phyloP scores from a whole-genome alignment of 768 basidiomycete species.

The Paxillus involutus region DNA sequence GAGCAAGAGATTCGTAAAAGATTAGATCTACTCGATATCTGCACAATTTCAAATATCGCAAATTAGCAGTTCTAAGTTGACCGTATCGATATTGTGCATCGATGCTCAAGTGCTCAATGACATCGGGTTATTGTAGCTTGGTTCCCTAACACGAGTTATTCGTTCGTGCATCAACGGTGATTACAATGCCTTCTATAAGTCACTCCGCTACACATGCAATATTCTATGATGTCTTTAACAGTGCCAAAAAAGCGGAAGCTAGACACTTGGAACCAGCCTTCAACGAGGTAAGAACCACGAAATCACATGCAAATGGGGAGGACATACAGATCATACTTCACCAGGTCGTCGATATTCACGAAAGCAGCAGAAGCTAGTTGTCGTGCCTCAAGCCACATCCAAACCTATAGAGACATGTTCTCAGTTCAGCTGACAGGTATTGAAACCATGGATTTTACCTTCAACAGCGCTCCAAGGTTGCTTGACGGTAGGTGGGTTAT shows the following conservation, averaged over 20 bases:
- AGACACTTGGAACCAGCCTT: slow-evolving; percentile 56
- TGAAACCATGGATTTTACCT: slow-evolving; percentile 51
- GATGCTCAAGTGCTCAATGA: too few relatives aligned
- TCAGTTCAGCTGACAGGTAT: not conserved
- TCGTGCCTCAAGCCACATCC: slow-evolving; percentile 93
- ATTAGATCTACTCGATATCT: not conserved
- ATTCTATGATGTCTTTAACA: not conserved
- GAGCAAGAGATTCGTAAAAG: not conserved
- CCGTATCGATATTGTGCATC: too few relatives aligned
- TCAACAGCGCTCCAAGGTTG: slow-evolving; percentile 83
- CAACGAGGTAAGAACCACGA: slow-evolving; percentile 12
- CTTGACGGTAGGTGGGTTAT: slow-evolving; percentile 62
- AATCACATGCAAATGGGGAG: not conserved
- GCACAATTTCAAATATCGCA: too few relatives aligned
- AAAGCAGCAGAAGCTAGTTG: slow-evolving; percentile 80
- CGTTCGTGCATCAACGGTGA: too few relatives aligned
- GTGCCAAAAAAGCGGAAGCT: slow-evolving; percentile 1
- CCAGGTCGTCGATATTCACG: slow-evolving; percentile 78
- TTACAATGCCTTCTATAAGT: too few relatives aligned
- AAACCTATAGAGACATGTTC: slow-evolving; percentile 51
- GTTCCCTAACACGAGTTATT: too few relatives aligned
- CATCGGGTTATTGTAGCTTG: too few relatives aligned
- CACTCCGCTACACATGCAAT: too few relatives aligned
- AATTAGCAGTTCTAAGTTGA: too few relatives aligned
- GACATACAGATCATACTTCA: slow-evolving; percentile 84